These are phyloP conservation scores for Lotus japonicus DNA, from an alignment of 306 rosid species.

Conservation along the genomic window DNA sequence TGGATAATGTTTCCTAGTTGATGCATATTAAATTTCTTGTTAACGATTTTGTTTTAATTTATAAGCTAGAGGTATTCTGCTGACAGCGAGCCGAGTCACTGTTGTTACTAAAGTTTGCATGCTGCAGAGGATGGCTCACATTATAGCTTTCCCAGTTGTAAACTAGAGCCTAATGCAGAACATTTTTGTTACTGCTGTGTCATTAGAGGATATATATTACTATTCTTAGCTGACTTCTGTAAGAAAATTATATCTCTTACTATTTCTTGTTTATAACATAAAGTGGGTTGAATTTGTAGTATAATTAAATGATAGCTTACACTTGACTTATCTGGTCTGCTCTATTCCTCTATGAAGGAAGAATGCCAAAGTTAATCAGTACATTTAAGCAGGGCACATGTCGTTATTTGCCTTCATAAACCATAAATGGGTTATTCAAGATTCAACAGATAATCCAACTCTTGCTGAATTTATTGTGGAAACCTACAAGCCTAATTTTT, in stretches of 20 bases:
- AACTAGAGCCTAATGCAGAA: not conserved
- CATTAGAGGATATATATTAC: too few relatives aligned
- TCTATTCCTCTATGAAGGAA: not conserved
- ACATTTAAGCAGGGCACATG: too few relatives aligned
- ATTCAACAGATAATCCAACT: not conserved
- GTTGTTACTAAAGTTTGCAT: constrained; percentile 4
- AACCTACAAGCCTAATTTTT: not conserved
- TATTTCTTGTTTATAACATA: too few relatives aligned
- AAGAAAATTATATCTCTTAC: too few relatives aligned
- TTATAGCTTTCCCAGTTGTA: not conserved
- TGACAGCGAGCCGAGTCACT: not conserved
- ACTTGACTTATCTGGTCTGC: not conserved
- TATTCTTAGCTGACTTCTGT: too few relatives aligned
- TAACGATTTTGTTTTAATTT: constrained; percentile 4
- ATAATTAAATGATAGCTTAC: not conserved
- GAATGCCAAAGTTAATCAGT: too few relatives aligned
- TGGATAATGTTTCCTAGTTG: not conserved
- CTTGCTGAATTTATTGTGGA: not conserved
- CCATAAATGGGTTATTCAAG: not conserved
- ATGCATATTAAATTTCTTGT: not conserved
- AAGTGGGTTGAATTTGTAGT: not conserved
- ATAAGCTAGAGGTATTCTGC: not conserved
- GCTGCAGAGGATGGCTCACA: not conserved
- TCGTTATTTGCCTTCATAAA: not conserved
- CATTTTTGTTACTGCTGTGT: constrained; percentile 7